These are phyloP conservation scores for Luzula sylvatica DNA, from an alignment of 176 grass and related monocot genomes.

Conservation along the genomic window DNA sequence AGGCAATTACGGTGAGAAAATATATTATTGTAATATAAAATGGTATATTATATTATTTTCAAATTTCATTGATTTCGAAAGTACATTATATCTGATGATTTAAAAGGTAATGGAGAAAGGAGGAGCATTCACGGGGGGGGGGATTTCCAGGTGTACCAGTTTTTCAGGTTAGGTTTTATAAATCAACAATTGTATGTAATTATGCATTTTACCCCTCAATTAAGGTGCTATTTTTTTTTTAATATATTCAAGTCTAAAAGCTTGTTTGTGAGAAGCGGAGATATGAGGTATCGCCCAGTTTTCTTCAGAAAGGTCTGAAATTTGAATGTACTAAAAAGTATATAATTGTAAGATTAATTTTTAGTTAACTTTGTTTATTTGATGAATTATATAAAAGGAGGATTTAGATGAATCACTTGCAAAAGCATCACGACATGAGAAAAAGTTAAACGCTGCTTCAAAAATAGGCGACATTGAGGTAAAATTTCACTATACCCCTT, in stretches of 20 bases:
- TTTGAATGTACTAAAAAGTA: neutral
- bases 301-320: conserved; percentile 91
- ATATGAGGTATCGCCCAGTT: conserved; percentile 86
- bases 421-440: conserved; percentile 47
- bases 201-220: neutral
- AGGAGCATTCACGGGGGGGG: conserved; percentile 26
- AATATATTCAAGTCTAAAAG: conserved; percentile 57
- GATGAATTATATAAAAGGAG: conserved; percentile 43
- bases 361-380: neutral
- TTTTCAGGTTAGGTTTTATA: conserved; percentile 58
- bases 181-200: neutral
- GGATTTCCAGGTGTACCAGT: conserved; percentile 77
- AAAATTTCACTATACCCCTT: neutral
- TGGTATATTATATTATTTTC: too few species aligned
- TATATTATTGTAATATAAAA: neutral
- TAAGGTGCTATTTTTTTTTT: neutral
- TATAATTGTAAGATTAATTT: neutral
- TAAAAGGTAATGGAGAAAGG: conserved; percentile 51
- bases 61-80: neutral
- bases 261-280: conserved; percentile 64
- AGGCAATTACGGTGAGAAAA: conserved; percentile 61
- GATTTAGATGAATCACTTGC: conserved; percentile 73
- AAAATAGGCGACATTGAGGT: conserved; percentile 73
- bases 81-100: conserved; percentile 8
- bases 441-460: conserved; percentile 42